A percentile compares a stretch with the other conserved stretches of the same genome.
Conservation (phyloP, 768 basidiomycete species). For the Termitomyces bulborhizus region DNA sequence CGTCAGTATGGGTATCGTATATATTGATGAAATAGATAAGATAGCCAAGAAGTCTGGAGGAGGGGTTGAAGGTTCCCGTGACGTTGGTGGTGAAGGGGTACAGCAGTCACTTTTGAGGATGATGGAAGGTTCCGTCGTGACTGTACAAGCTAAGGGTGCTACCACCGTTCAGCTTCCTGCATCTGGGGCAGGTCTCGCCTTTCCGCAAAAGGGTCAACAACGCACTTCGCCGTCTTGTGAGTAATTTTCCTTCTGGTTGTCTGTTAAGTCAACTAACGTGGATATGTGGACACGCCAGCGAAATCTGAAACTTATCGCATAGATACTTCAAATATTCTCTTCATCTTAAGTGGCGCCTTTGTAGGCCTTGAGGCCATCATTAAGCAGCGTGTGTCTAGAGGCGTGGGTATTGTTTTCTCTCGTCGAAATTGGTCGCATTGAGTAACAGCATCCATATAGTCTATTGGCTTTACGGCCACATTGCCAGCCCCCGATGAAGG, state of each 20-base stretch:
- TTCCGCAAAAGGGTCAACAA: slow-evolving; percentile 45
- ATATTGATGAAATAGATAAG: slow-evolving; percentile 96
- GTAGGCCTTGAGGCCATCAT: slow-evolving; percentile 86
- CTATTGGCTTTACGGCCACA: slow-evolving; percentile 73
- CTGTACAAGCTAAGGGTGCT: slow-evolving; percentile 69
- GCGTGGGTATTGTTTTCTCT: slow-evolving; percentile 43
- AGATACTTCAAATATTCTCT: slow-evolving; percentile 89
- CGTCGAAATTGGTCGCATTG: background rate
- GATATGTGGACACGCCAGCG: slow-evolving; percentile 18
- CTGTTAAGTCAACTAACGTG: background rate
- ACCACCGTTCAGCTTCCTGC: slow-evolving; percentile 37
- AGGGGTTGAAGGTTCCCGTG: slow-evolving; percentile 67
- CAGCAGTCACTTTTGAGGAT: slow-evolving; percentile 90
- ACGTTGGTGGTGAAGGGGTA: slow-evolving; percentile 95
- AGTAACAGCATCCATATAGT: slow-evolving; percentile 36
- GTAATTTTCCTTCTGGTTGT: slow-evolving; percentile 4
- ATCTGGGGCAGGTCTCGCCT: slow-evolving; percentile 35
- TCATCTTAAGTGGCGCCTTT: slow-evolving; percentile 92
- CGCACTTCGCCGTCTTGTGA: slow-evolving; percentile 29
- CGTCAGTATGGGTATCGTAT: slow-evolving; percentile 83
- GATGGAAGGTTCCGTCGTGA: slow-evolving; percentile 88
- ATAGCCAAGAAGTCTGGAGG: slow-evolving; percentile 60
- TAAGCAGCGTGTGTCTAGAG: slow-evolving; percentile 74
- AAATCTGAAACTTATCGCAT: slow-evolving; percentile 70
- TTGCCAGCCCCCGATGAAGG: slow-evolving; percentile 33